phyloP scores from a whole-genome alignment of 306 rosid species.

The Cicer cuneatum region DNA sequence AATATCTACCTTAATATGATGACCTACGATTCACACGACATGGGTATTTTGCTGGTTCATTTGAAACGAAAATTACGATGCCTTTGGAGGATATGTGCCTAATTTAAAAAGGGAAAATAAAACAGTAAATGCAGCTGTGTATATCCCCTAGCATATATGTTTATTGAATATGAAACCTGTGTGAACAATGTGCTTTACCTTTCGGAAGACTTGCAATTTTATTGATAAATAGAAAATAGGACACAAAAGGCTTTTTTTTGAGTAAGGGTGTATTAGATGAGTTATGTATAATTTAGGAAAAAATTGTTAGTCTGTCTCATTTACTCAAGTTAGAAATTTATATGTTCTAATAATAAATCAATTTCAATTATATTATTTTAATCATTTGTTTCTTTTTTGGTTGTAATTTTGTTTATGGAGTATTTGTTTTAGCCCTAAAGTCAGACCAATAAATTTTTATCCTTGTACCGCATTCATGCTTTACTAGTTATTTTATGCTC shows the following conservation, averaged over 20 bases:
- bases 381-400: not conserved
- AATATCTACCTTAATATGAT: too few species aligned
- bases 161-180: not conserved
- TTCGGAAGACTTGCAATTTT: not conserved
- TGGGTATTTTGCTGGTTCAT: too few species aligned
- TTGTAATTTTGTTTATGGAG: slow-evolving; percentile 10
- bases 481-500: not conserved
- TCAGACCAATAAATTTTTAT: not conserved
- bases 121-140: slow-evolving; percentile 7
- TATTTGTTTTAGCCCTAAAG: not conserved
- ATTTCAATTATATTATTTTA: not conserved
- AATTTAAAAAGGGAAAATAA: slow-evolving; percentile 9
- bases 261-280: not conserved
- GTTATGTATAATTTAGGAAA: slow-evolving; percentile 15
- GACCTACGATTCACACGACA: too few species aligned
- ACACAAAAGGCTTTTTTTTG: slow-evolving; percentile 2
- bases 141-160: slow-evolving; percentile 19
- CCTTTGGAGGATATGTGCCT: slow-evolving; percentile 1
- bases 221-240: slow-evolving; percentile 33
- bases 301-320: not conserved
- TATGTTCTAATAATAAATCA: slow-evolving; percentile 4
- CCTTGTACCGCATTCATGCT: not conserved
- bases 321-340: not conserved
- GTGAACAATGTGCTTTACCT: slow-evolving; percentile 29
- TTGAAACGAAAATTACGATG: not conserved